A percentile compares a stretch with the other conserved stretches of the same genome.
Conservation (phyloP, 2,329 filamentous ascomycete species). For the Stenocarpella maydis region DNA sequence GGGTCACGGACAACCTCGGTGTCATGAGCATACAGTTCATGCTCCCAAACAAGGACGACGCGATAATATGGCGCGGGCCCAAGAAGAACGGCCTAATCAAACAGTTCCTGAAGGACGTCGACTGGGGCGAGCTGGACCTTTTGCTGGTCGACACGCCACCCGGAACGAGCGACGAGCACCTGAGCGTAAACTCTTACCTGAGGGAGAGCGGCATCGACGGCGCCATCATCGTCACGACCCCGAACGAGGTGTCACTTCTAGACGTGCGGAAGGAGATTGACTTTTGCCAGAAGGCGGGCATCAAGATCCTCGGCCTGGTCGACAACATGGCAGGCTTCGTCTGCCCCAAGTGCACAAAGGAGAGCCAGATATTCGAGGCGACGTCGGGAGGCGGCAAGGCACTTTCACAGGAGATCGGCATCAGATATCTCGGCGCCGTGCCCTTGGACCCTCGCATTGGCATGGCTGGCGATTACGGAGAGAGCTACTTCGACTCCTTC, state of each 20-base stretch:
- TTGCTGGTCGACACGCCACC: conserved; percentile 94
- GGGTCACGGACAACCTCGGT: conserved; percentile 91
- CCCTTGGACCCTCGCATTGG: conserved; percentile 93
- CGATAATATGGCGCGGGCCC: conserved; percentile 95
- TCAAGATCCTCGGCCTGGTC: conserved; percentile 85
- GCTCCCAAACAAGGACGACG: conserved; percentile 91
- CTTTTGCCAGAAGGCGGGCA: conserved; percentile 94
- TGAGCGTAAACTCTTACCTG: conserved; percentile 91
- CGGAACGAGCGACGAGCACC: conserved; percentile 93
- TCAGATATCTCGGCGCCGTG: conserved; percentile 89
- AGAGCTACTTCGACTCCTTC: conserved; percentile 95
- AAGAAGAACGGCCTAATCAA: conserved; percentile 99
- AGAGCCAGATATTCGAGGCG: conserved; percentile 86
- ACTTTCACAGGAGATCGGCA: conserved; percentile 84
- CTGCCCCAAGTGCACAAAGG: conserved; percentile 87
- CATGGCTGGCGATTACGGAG: conserved; percentile 96
- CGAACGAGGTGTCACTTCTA: conserved; percentile 90
- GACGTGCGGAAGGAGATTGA: conserved; percentile 98
- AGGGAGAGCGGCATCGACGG: conserved; percentile 93
- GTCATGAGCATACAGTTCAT: conserved; percentile 99
- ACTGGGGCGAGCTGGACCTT: conserved; percentile 96
- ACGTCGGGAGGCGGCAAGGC: conserved; percentile 87
- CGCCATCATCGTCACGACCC: conserved; percentile 91
- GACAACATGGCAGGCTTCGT: conserved; percentile 99
- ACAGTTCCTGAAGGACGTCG: conserved; percentile 96